A percentile compares a stretch with the other conserved stretches of the same genome.
Conservation (phyloP, 2,329 filamentous ascomycete genomes). For the Diplocarpon rosae region DNA sequence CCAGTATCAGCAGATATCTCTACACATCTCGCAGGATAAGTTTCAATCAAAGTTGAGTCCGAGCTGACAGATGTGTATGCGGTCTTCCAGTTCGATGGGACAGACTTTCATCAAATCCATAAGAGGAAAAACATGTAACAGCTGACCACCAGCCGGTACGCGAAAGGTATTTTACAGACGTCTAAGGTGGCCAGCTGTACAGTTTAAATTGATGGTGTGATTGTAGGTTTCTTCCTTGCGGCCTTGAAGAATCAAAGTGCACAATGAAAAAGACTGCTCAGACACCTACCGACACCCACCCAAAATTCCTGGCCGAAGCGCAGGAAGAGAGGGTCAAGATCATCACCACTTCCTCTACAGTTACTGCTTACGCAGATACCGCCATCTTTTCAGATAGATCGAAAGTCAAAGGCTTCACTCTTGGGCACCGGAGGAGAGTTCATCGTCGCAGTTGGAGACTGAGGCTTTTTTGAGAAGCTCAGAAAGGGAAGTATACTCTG, state of each 20-base stretch:
- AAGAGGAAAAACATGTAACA: too few relatives aligned
- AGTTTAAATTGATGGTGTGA: too few relatives aligned
- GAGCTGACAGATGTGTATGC: too few relatives aligned
- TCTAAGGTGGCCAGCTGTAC: too few relatives aligned
- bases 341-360: constrained; percentile 88
- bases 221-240: constrained; percentile 31
- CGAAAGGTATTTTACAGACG: too few relatives aligned
- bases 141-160: too few relatives aligned
- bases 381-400: constrained; percentile 53
- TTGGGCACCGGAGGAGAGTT: constrained; percentile 77
- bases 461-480: constrained; percentile 86
- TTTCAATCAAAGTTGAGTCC: too few relatives aligned
- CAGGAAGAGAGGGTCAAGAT: constrained; percentile 53
- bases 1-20: too few relatives aligned
- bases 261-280: constrained; percentile 54
- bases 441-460: constrained; percentile 90
- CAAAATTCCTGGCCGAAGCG: constrained; percentile 59
- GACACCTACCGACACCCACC: constrained; percentile 83
- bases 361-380: constrained; percentile 27
- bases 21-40: too few relatives aligned
- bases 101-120: background rate
- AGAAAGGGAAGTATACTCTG: constrained; percentile 83
- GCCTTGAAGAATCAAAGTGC: constrained; percentile 35
- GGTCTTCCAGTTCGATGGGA: too few relatives aligned
- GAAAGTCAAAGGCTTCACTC: constrained; percentile 66